phyloP scores from a whole-genome alignment of 192 early-diverging fungal genomes.

The Coemansia sp. region DNA sequence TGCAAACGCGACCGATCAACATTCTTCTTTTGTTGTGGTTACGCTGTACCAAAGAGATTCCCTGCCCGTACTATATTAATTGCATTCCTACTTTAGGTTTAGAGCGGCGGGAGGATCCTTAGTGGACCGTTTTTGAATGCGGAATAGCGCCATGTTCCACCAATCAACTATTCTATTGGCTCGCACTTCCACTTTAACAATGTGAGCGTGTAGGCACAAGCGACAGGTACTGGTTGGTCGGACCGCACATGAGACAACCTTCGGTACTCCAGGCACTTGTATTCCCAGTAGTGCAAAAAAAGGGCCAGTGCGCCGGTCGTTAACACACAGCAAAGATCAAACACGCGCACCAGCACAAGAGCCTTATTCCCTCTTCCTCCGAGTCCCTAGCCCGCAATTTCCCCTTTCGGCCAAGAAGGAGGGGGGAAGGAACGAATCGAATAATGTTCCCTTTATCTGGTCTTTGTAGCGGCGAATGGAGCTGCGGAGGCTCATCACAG shows the following conservation, averaged over 20 bases:
- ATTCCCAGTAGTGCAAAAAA: not conserved
- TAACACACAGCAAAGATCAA: not conserved
- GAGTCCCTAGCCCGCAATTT: not conserved
- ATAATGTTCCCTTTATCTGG: not conserved
- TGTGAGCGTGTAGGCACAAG: not conserved
- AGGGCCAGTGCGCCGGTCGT: not conserved
- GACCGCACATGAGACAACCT: not conserved
- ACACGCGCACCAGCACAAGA: not conserved
- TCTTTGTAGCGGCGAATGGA: not conserved
- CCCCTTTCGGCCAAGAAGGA: not conserved
- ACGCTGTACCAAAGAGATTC: not conserved
- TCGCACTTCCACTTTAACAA: not conserved
- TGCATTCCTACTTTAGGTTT: not conserved
- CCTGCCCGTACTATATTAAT: not conserved
- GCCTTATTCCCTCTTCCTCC: not conserved
- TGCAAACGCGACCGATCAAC: not conserved
- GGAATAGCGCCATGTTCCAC: slow-evolving; percentile 1
- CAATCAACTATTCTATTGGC: not conserved
- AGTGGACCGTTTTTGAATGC: not conserved
- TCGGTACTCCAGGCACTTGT: not conserved
- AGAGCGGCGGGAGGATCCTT: not conserved
- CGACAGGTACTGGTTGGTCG: not conserved
- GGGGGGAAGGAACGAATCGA: not conserved
- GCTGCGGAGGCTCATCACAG: not conserved
- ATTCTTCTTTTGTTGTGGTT: not conserved